Base-by-base conservation (phyloP, 805 yeast genomes). In the Clavispora asparagi region DNA sequence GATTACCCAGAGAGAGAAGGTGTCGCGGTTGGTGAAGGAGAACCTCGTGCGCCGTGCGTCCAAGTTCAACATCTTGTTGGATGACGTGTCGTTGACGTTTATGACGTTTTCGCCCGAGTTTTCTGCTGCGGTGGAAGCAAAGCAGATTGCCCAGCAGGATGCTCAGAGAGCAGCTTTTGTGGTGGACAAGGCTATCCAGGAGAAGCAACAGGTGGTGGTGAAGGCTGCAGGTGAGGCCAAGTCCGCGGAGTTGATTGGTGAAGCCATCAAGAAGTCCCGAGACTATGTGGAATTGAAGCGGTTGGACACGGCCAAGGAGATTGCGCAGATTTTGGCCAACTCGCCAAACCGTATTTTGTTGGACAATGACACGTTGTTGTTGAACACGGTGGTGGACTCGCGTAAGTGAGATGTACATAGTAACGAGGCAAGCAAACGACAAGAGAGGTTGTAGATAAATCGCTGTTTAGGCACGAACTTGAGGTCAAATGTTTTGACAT, bases 31-130 rank as follows among this genome's bases (percentile, higher is more conserved):
- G 58, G 96, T 94, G 41, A 84, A 94, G 63, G 99, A 94, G 51
- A 89, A 83, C 59, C 78, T 94, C 57, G 81, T 89, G 45, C 87
- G 91, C 73, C 85, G 99, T 65, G 98, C 98, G 11, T 75, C 83
- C 53, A 86, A 83, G 62, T 94, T 94, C 77, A 87, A 88, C 70
- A 82, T 94, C 53, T 63, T 79, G 51, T 77, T 94, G 58, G 99
- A 94, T 66, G 99, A 94, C 69, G 99, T 94, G 40, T 94, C 99
- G 7, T 80, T 94, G 61, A 94, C 99, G 2, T 89, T 74, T 59
- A 94, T 94, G 98, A 88, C 97, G 1, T 94, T 94, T 67, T 87
- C 96, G 3, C 99, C 99, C 27, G 99, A 94, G 68, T 94, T 94
- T 67, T 91, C 98, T 37, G 83, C 86, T 39, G 98, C 98, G 5